These are phyloP conservation scores for Cladosporium cucumerinum DNA, from an alignment of 2,329 filamentous ascomycete species.

Conservation along the genomic window DNA sequence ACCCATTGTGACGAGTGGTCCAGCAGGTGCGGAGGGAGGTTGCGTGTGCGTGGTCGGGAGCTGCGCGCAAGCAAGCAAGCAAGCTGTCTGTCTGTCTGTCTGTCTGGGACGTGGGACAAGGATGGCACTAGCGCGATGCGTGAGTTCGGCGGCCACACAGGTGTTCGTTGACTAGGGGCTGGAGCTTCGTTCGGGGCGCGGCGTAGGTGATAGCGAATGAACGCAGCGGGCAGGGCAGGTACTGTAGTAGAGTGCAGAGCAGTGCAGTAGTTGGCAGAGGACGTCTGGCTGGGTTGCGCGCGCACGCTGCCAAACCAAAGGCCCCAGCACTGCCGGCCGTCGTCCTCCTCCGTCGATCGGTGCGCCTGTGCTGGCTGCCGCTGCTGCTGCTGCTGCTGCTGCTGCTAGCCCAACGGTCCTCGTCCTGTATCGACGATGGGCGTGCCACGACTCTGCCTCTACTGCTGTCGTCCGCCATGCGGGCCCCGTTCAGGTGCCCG, in stretches of 20 bases:
- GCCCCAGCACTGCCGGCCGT: background rate
- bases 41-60: constrained; percentile 10
- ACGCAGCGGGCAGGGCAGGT: constrained; percentile 1
- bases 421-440: background rate
- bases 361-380: background rate
- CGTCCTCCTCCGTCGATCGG: background rate
- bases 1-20: constrained; percentile 14
- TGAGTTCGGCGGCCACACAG: constrained; percentile 9
- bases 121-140: constrained; percentile 8
- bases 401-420: background rate
- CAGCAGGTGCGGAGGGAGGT: constrained; percentile 6
- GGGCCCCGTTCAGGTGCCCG: constrained; percentile 1
- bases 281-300: background rate
- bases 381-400: background rate
- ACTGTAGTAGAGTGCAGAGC: background rate
- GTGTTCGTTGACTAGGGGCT: constrained; percentile 5
- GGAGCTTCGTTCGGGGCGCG: constrained; percentile 1
- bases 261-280: constrained; percentile 4
- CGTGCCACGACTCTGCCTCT: constrained; percentile 4
- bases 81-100: constrained; percentile 3
- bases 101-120: background rate
- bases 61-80: background rate
- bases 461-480: background rate
- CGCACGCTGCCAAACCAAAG: background rate
- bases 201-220: constrained; percentile 8